Evolutionary conservation across 257 asterid species (phyloP), one percentile per base, ranked within the genome.

Genomic region (Echium plantagineum): DNA sequence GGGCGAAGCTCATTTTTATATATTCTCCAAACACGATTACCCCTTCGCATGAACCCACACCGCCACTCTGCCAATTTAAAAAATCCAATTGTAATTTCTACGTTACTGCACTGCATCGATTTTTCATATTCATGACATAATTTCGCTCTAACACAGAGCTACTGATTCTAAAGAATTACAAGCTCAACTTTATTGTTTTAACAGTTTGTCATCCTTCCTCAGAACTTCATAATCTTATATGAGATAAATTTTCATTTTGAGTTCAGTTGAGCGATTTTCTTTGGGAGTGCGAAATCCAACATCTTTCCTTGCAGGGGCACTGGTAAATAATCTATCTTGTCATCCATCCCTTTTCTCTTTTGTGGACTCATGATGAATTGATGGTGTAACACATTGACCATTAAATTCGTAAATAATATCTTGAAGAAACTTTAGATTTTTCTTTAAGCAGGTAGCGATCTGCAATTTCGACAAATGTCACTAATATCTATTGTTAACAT

Each of bases 231-330:
- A 55, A 49, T 67, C 55, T 71, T 42, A 64, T 59, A 67, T 46
- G 54, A 19, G 51, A 63, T 67, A 61, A 32, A 30, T 72, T 12
- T 42, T 52, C 62, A 42, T 62, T 63, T 46, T 69, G 47, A 52
- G 74, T 69, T 80, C 94, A 89, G 97, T 89, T 53, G 97, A 89
- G 70, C 77, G 95, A 52, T 86, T 89, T 71, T 89, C 97, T 54
- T 67, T 89, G 46, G 97, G 94, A 63, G 94, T 82, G 64, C 80
- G 95, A 75, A 89, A 89, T 65, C 95, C 97, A 35, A 89, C 95
- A 7, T 85, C 97, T 59, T 89, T 89, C 71, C 76, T 89, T 38
- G 95, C 97, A 35, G 97, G 97, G 42, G 86, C 94, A 59, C 81
- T 81, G 94, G 97, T 89, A 31, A 63, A 89, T 76, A 46, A 55